These are phyloP conservation scores for Arxiozyma heterogenica DNA, from an alignment of 1,139 yeast genomes.

Conservation along the genomic window DNA sequence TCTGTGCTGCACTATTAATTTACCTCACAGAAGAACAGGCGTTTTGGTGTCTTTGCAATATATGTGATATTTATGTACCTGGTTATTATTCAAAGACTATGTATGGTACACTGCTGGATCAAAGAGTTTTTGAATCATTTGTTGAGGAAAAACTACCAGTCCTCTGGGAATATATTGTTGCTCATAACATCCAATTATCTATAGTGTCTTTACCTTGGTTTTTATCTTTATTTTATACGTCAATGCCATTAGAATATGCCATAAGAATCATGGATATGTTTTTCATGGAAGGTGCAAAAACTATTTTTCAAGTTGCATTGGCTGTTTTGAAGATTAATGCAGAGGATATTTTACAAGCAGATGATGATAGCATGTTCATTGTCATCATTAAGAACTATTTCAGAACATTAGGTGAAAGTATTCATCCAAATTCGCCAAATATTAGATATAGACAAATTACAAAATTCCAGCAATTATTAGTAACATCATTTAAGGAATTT, in stretches of 20 bases:
- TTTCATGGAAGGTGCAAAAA: slow-evolving; percentile 81
- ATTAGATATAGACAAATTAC: slow-evolving; percentile 60
- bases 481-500: slow-evolving; percentile 88
- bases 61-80: slow-evolving; percentile 82
- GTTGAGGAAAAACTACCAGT: slow-evolving; percentile 87
- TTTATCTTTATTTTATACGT: slow-evolving; percentile 74
- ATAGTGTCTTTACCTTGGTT: slow-evolving; percentile 97
- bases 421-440: slow-evolving; percentile 65
- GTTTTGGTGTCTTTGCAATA: slow-evolving; percentile 78
- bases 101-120: slow-evolving; percentile 95
- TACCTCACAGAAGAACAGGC: slow-evolving; percentile 98
- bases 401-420: slow-evolving; percentile 65
- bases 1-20: slow-evolving; percentile 84
- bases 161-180: slow-evolving; percentile 71
- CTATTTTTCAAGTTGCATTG: slow-evolving; percentile 85
- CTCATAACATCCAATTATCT: slow-evolving; percentile 82
- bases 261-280: slow-evolving; percentile 86
- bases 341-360: slow-evolving; percentile 65
- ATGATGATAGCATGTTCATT: slow-evolving; percentile 89
- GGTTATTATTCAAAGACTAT: slow-evolving; percentile 95
- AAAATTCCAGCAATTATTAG: slow-evolving; percentile 81
- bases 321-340: slow-evolving; percentile 84
- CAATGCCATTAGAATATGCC: slow-evolving; percentile 93
- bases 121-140: slow-evolving; percentile 81
- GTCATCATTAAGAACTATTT: slow-evolving; percentile 79